A percentile compares a stretch with the other conserved stretches of the same genome.
phyloP scores from a whole-genome alignment of 768 basidiomycete genomes.

The Russula abietina region DNA sequence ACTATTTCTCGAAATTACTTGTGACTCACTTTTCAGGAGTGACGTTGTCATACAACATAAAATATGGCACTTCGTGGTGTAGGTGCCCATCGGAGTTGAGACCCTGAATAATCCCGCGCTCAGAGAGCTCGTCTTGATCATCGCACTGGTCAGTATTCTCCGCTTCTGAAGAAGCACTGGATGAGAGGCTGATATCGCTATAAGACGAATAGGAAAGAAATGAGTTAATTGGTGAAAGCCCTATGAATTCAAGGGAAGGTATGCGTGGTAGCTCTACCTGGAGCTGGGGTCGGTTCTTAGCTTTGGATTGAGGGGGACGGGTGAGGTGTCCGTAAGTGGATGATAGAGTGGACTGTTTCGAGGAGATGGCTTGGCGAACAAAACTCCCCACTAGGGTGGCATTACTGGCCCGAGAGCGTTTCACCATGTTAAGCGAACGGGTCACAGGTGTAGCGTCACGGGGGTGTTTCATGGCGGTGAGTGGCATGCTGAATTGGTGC shows the following conservation, averaged over 20 bases:
- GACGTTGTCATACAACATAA: conserved; percentile 10
- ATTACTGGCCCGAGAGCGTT: neutral
- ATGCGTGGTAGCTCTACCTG: neutral
- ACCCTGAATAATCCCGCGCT: conserved; percentile 6
- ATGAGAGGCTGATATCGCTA: neutral
- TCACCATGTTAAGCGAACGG: neutral
- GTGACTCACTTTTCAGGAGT: conserved; percentile 9
- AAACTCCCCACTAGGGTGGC: neutral
- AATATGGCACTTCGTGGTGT: conserved; percentile 11
- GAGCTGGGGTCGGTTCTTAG: neutral
- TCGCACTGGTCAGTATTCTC: neutral
- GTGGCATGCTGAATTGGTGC: conserved; percentile 2
- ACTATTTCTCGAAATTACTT: neutral
- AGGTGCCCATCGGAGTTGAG: conserved; percentile 5
- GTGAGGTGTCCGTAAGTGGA: neutral
- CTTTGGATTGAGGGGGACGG: neutral
- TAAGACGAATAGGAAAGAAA: conserved; percentile 12
- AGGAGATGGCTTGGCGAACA: neutral
- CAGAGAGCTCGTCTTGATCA: neutral
- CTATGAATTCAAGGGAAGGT: neutral
- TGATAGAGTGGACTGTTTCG: neutral
- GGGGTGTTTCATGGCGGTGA: neutral
- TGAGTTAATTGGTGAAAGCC: conserved; percentile 9
- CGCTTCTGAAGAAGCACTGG: neutral
- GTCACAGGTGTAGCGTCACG: neutral